phyloP scores from a whole-genome alignment of 805 yeast genomes.

The Wickerhamomyces hampshirensis region DNA sequence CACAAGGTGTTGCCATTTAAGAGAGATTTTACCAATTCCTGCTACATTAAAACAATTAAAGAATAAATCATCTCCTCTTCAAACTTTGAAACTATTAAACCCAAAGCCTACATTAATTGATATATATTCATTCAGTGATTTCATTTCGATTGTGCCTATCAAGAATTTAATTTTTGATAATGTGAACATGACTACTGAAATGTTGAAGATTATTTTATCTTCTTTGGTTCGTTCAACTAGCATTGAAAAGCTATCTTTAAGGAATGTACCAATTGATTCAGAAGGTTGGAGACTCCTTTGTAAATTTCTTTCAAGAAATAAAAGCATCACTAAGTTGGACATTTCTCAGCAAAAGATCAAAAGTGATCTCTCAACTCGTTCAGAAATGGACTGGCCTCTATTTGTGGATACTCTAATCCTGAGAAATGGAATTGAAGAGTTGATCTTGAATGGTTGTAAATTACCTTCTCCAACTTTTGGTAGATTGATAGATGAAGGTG shows the following conservation, averaged over 20 bases:
- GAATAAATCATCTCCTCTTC: constrained; percentile 71
- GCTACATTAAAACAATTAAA: constrained; percentile 79
- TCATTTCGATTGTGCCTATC: constrained; percentile 79
- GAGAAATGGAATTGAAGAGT: constrained; percentile 75
- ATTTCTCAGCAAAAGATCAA: constrained; percentile 56
- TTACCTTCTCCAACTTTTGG: constrained; percentile 52
- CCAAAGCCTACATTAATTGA: constrained; percentile 91
- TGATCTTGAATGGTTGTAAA: constrained; percentile 76
- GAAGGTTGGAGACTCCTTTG: constrained; percentile 79
- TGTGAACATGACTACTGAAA: constrained; percentile 65
- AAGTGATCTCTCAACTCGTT: constrained; percentile 40
- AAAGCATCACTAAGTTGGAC: constrained; percentile 54
- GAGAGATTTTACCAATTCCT: constrained; percentile 90
- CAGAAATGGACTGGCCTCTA: constrained; percentile 79
- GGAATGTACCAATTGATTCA: constrained; percentile 69
- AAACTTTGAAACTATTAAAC: constrained; percentile 66
- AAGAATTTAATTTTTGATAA: constrained; percentile 75
- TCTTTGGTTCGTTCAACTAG: constrained; percentile 63
- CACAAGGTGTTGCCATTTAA: constrained; percentile 87
- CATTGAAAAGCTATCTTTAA: constrained; percentile 66
- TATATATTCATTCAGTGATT: constrained; percentile 83
- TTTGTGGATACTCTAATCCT: constrained; percentile 63
- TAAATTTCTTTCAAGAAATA: constrained; percentile 64
- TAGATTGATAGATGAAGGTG: constrained; percentile 51
- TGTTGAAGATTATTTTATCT: constrained; percentile 68